A percentile compares a stretch with the other conserved stretches of the same genome.
Conservation (phyloP, 768 basidiomycete genomes). For the Termitomyces bulborhizus region DNA sequence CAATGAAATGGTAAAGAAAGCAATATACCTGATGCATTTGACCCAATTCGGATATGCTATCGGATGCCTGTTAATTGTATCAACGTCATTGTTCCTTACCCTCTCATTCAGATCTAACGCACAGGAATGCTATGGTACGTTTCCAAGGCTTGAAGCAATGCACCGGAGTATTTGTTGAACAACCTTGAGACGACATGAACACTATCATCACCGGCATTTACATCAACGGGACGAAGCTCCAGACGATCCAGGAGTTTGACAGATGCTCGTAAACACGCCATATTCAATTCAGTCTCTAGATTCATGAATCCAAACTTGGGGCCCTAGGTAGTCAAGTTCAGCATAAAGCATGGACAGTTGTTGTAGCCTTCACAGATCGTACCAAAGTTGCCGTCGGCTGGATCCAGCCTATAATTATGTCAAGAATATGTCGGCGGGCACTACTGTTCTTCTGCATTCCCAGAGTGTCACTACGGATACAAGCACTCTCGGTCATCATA, state of each 20-base stretch:
- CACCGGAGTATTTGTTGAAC: conserved; percentile 71
- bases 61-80: conserved; percentile 31
- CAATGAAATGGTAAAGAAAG: not conserved
- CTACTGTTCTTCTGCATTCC: conserved; percentile 61
- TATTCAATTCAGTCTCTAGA: conserved; percentile 62
- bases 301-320: conserved; percentile 29
- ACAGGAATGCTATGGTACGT: conserved; percentile 39
- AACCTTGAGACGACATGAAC: conserved; percentile 68
- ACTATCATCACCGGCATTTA: conserved; percentile 54
- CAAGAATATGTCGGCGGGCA: conserved; percentile 65
- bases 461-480: conserved; percentile 54
- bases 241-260: conserved; percentile 75
- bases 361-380: conserved; percentile 16
- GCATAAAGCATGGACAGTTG: not conserved
- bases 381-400: conserved; percentile 41
- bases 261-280: conserved; percentile 64
- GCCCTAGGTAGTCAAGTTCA: conserved; percentile 17
- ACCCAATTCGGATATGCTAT: conserved; percentile 43
- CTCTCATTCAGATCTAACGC: conserved; percentile 7
- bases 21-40: conserved; percentile 38
- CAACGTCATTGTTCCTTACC: not conserved
- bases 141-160: conserved; percentile 58
- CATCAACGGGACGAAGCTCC: conserved; percentile 53
- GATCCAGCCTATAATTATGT: conserved; percentile 79
- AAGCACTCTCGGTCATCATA: conserved; percentile 59